Evolutionary conservation across 1,284 basidiomycete genomes (phyloP).

Genomic region (Limonomyces culmigenus): DNA sequence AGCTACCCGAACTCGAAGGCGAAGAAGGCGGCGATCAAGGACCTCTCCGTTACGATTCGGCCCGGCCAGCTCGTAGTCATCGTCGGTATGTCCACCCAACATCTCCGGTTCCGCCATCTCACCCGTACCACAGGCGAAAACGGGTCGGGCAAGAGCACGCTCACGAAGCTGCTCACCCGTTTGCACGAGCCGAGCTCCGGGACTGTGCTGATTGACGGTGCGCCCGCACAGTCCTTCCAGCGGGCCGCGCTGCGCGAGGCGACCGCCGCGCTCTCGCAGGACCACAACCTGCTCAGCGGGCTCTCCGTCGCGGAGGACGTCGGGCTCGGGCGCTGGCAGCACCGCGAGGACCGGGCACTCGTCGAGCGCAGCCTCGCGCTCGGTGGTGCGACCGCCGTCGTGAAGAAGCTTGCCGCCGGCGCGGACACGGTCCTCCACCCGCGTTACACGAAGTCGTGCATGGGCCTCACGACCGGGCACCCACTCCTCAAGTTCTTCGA

Average conservation of each 20-base stretch:
- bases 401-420: conserved; percentile 42
- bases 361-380: conserved; percentile 45
- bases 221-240: conserved; percentile 41
- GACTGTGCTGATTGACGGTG: conserved; percentile 43
- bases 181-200: conserved; percentile 55
- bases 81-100: no score
- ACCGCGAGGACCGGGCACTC: conserved; percentile 34
- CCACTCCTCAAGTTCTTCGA: conserved; percentile 14
- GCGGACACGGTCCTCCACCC: conserved; percentile 53
- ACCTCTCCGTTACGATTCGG: not conserved
- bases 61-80: not conserved
- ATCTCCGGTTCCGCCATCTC: no score
- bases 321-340: conserved; percentile 42
- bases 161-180: conserved; percentile 54
- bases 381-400: conserved; percentile 49
- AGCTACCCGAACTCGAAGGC: not conserved
- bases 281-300: conserved; percentile 51
- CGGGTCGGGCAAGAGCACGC: conserved; percentile 65
- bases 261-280: conserved; percentile 59
- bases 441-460: conserved; percentile 32
- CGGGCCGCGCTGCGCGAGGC: conserved; percentile 44
- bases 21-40: not conserved
- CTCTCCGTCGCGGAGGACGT: conserved; percentile 67
- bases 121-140: no score
- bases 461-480: conserved; percentile 26